Base-by-base conservation (phyloP, 352 stramenopile genomes). In the Pythium guiyangense region DNA sequence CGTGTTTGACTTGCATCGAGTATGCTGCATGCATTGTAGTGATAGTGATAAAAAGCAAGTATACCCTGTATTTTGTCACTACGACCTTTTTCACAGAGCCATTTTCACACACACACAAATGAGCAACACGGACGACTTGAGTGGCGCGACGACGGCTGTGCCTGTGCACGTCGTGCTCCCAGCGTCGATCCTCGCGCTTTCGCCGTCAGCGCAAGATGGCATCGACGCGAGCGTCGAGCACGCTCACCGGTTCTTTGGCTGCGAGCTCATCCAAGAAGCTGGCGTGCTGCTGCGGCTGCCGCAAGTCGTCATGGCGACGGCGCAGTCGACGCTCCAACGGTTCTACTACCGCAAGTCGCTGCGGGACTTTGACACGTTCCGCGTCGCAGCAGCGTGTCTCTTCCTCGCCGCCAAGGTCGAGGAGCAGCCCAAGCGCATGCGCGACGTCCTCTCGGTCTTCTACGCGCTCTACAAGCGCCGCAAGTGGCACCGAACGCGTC, bases 381-480 rank as follows among this genome's bases (percentile, higher is more conserved):
- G 84, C 40, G 85, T 86, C 20, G 88, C 90, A 18, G 83, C 97
- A 39, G 87, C 77, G 31, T 96, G 86, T 51, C 66, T 97, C 1
- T 94, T 97, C 49, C 65, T 97, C 29, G 87, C 90, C 1, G 74
- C 84, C 6, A 97, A 97, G 54, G 79, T 96, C 26, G 91, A 97
- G 60, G 91, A 97, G 69, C 77, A 84, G 6, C 79, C 84, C 17
- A 85, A 81, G 52, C 73, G 80, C 50, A 86, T 94, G 44, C 77
- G 75, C n/a, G 88, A 96, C 27, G 73, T 96, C 18, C 48, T 97
- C 12, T 64, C 83, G 35, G 90, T 96, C 15, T 97, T 96, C 59
- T 94, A 96, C 63, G 80, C 77, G 60, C 92, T 96, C 57, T 92
- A 84, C 48, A 62, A 73, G 31, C 78, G 79, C 15, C 80, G 86